Evolutionary conservation across 495 filamentous ascomycete species (phyloP).

Genomic region (Niebla homalea): DNA sequence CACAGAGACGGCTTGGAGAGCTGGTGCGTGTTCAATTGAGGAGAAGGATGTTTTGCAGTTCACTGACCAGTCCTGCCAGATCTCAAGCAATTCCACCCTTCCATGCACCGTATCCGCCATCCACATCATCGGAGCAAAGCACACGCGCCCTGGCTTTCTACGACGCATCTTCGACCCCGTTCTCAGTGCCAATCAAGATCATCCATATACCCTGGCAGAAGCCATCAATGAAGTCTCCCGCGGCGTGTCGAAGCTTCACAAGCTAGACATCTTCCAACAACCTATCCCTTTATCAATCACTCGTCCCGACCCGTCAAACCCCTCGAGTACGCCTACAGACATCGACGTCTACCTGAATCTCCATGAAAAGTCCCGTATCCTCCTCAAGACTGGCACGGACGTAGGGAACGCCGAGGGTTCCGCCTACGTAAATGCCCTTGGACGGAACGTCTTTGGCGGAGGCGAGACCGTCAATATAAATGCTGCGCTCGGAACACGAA

Average conservation of each 20-base stretch:
- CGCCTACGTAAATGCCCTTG: conserved; percentile 68
- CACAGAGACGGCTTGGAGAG: conserved; percentile 47
- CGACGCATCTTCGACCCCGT: conserved; percentile 1
- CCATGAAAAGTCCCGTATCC: conserved; percentile 62
- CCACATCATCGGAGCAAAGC: conserved; percentile 59
- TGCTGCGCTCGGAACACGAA: conserved; percentile 76
- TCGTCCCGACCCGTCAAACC: conserved; percentile 44
- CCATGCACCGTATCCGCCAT: conserved; percentile 71
- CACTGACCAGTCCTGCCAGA: conserved; percentile 30
- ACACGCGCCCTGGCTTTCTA: conserved; percentile 64
- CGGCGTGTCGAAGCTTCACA: conserved; percentile 58
- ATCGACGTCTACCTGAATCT: conserved; percentile 65
- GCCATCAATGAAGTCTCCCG: conserved; percentile 55
- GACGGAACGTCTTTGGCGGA: conserved; percentile 89
- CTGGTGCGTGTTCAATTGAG: conserved; percentile 23
- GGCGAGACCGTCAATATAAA: conserved; percentile 80
- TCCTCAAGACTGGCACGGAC: conserved; percentile 84
- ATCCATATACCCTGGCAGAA: conserved; percentile 61
- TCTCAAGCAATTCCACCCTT: conserved; percentile 65
- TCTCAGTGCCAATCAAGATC: conserved; percentile 34
- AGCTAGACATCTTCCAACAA: conserved; percentile 83
- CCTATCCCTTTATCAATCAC: conserved; percentile 72
- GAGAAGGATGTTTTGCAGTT: conserved; percentile 5
- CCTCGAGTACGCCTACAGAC: conserved; percentile 50
- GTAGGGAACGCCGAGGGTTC: conserved; percentile 83